phyloP scores from a whole-genome alignment of 1,139 yeast species.

The Meyerozyma smithsonii region DNA sequence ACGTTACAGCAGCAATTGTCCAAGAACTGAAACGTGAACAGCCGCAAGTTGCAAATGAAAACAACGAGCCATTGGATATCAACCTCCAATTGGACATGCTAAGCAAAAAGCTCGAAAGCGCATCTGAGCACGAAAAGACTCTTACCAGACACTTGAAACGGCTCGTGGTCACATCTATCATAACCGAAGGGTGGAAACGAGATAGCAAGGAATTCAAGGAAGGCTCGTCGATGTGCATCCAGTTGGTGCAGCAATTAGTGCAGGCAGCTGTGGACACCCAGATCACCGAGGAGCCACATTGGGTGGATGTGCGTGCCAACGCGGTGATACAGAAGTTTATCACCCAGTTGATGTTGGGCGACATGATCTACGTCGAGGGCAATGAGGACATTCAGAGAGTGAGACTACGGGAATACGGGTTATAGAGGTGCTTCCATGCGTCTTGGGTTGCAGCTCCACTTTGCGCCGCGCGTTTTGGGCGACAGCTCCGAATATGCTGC shows the following conservation, averaged over 20 bases:
- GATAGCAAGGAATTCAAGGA: not conserved
- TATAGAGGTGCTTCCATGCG: too few species aligned
- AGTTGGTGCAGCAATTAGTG: not conserved
- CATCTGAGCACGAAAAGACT: not conserved
- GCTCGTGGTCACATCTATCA: not conserved
- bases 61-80: not conserved
- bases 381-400: not conserved
- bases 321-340: not conserved
- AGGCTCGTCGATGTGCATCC: not conserved
- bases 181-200: not conserved
- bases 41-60: not conserved
- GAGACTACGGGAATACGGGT: not conserved
- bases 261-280: not conserved
- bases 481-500: too few species aligned
- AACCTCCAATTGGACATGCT: not conserved
- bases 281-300: not conserved
- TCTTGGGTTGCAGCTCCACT: too few species aligned
- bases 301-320: not conserved
- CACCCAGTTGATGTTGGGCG: not conserved
- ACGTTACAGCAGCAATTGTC: not conserved
- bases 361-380: not conserved
- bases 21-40: not conserved
- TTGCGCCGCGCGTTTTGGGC: too few species aligned
- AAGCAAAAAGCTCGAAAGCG: too few species aligned
- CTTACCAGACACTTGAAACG: not conserved